These are phyloP conservation scores for Peniophora sp. DNA, from an alignment of 1,284 basidiomycete genomes.

Conservation along the genomic window DNA sequence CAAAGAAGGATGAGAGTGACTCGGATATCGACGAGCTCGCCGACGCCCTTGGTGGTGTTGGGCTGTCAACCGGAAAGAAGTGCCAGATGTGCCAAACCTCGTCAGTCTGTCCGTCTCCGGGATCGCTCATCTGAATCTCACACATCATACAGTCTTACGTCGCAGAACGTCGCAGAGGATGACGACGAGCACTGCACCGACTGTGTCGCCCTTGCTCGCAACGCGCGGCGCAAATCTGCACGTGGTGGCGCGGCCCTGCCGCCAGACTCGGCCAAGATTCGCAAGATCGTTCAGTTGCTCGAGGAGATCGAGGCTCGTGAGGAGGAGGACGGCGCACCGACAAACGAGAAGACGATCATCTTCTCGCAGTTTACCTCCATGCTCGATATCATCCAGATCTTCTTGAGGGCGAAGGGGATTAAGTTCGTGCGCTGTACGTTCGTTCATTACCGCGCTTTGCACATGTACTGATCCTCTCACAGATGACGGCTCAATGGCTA, in stretches of 20 bases:
- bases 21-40: slow-evolving; percentile 73
- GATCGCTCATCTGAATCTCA: neutral
- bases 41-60: slow-evolving; percentile 65
- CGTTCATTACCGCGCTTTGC: neutral
- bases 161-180: slow-evolving; percentile 25
- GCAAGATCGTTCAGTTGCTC: slow-evolving; percentile 74
- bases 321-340: slow-evolving; percentile 26
- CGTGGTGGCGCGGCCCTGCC: slow-evolving; percentile 28
- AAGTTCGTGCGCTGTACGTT: slow-evolving; percentile 80
- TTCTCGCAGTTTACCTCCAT: slow-evolving; percentile 89
- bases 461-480: slow-evolving; percentile 1
- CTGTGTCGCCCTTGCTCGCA: slow-evolving; percentile 45
- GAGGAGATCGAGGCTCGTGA: slow-evolving; percentile 57
- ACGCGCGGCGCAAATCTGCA: slow-evolving; percentile 25
- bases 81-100: slow-evolving; percentile 69
- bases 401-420: slow-evolving; percentile 59
- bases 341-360: slow-evolving; percentile 81
- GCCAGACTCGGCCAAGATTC: slow-evolving; percentile 81
- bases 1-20: slow-evolving; percentile 42
- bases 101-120: slow-evolving; percentile 35
- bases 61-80: slow-evolving; percentile 48
- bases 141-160: slow-evolving; percentile 25
- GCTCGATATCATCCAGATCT: slow-evolving; percentile 82
- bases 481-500: slow-evolving; percentile 87
- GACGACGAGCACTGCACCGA: slow-evolving; percentile 46